Conservation (phyloP, 129 eudicot genomes). For the Flaveria bidentis region DNA sequence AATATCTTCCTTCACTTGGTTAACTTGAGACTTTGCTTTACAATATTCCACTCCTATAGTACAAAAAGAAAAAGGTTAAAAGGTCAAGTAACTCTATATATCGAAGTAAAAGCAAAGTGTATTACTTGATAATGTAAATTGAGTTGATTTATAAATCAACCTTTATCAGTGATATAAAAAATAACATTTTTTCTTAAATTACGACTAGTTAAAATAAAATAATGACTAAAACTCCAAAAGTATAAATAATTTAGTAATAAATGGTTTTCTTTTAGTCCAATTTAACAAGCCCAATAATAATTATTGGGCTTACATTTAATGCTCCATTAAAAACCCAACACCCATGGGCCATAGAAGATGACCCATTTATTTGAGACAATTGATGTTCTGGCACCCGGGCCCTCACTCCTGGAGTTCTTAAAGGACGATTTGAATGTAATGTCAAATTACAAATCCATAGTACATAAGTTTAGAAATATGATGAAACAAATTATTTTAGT, state of each 20-base stretch:
- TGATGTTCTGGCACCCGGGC: too few species aligned
- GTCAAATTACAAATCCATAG: too few species aligned
- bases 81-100: not conserved
- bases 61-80: not conserved
- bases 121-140: not conserved
- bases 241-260: not conserved
- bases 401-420: too few species aligned
- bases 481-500: too few species aligned
- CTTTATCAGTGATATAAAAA: not conserved
- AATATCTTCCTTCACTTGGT: slow-evolving; percentile 3
- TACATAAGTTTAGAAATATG: too few species aligned
- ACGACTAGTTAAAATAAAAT: too few species aligned
- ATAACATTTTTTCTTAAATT: not conserved
- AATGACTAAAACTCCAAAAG: too few species aligned
- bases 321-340: not conserved
- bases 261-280: not conserved
- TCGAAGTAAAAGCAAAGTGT: not conserved
- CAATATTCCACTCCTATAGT: slow-evolving; percentile 7
- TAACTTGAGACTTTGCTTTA: not conserved
- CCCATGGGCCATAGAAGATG: too few species aligned
- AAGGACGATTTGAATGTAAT: too few species aligned
- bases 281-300: not conserved
- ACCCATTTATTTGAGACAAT: too few species aligned
- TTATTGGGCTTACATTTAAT: slow-evolving; percentile 1
- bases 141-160: not conserved